Conservation (phyloP, 2,329 filamentous ascomycete species). For the Ramichloridium luteum region DNA sequence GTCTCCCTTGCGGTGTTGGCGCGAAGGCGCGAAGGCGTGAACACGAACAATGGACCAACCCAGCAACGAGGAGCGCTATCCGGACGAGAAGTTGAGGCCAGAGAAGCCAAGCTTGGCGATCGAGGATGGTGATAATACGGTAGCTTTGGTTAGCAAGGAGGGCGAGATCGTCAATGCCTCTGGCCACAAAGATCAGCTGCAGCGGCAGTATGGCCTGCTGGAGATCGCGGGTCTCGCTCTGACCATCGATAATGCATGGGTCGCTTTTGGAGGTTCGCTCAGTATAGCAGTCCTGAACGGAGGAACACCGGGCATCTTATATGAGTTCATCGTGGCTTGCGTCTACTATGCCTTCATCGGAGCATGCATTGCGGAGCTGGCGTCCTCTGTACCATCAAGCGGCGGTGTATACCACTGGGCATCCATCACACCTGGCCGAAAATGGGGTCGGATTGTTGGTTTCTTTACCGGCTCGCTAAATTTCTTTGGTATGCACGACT, state of each 20-base stretch:
- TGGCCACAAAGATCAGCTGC: slow-evolving; percentile 51
- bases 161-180: slow-evolving; percentile 48
- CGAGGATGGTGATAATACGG: no score
- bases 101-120: no score
- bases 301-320: slow-evolving; percentile 26
- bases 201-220: slow-evolving; percentile 49
- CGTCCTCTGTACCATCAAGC: slow-evolving; percentile 23
- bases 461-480: slow-evolving; percentile 32
- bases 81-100: no score
- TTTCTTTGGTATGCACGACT: slow-evolving; percentile 34
- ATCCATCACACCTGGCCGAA: slow-evolving; percentile 23
- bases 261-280: slow-evolving; percentile 50
- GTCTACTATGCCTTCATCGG: slow-evolving; percentile 27
- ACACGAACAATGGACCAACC: no score
- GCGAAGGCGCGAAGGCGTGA: no score
- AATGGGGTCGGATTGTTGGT: slow-evolving; percentile 23
- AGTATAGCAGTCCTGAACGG: slow-evolving; percentile 38
- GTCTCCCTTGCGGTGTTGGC: no score
- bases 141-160: no score
- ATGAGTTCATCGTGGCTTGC: slow-evolving; percentile 26
- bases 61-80: no score
- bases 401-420: slow-evolving; percentile 27
- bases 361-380: no score
- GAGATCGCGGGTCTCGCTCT: slow-evolving; percentile 46
- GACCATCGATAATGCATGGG: slow-evolving; percentile 54